Evolutionary conservation across 1,284 basidiomycete species (phyloP).

Genomic region (Schizopora paradoxa): DNA sequence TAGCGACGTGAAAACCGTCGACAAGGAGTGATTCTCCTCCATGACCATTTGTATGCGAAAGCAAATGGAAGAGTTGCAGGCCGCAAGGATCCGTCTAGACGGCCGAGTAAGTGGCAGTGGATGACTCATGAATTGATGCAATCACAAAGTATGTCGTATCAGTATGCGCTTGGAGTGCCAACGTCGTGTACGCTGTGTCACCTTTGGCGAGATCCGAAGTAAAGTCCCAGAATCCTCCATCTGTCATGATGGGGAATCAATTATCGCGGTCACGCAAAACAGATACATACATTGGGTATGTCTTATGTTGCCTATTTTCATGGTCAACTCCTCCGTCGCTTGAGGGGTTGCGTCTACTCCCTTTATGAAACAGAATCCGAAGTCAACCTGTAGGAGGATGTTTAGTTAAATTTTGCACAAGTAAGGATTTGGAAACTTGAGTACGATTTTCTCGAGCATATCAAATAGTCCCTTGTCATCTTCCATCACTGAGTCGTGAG

Average conservation of each 20-base stretch:
- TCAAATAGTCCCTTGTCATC: conserved; percentile 68
- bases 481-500: conserved; percentile 73
- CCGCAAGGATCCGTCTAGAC: conserved; percentile 87
- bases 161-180: conserved; percentile 88
- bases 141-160: conserved; percentile 96
- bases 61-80: conserved; percentile 91
- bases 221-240: conserved; percentile 96
- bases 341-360: conserved; percentile 80
- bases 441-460: conserved; percentile 80
- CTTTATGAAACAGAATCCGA: conserved; percentile 86
- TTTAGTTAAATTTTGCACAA: conserved; percentile 5
- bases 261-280: conserved; percentile 7
- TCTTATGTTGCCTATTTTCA: conserved; percentile 83
- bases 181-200: conserved; percentile 63
- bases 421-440: neutral
- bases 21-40: conserved; percentile 90
- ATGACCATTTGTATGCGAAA: conserved; percentile 76
- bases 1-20: conserved; percentile 91
- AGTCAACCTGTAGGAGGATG: conserved; percentile 68
- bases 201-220: conserved; percentile 85
- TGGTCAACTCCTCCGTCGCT: conserved; percentile 77
- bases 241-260: conserved; percentile 34
- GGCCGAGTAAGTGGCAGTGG: conserved; percentile 8
- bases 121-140: conserved; percentile 26
- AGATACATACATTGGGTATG: conserved; percentile 80